Conservation (phyloP, 306 rosid genomes). For the Pyrus bretschneideri region DNA sequence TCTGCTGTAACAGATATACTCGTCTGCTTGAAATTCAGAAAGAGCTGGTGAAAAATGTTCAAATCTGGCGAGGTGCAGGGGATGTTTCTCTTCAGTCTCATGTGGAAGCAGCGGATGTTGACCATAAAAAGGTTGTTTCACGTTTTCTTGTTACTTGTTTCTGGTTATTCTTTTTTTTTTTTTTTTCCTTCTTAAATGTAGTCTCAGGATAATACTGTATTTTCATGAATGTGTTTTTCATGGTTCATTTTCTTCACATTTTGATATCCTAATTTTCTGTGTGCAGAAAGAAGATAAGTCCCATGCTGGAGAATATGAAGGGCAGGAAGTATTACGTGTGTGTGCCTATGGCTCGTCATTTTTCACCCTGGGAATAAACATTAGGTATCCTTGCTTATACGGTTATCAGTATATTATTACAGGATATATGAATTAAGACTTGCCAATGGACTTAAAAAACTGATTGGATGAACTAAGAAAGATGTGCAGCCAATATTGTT, state of each 20-base stretch:
- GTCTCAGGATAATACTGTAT: neutral
- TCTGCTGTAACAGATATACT: constrained; percentile 83
- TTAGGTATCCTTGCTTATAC: constrained; percentile 50
- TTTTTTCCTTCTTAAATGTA: neutral
- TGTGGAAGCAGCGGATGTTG: constrained; percentile 48
- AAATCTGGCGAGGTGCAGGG: constrained; percentile 56
- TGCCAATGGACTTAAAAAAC: neutral
- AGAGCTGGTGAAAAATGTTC: constrained; percentile 64
- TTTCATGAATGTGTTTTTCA: constrained; percentile 1
- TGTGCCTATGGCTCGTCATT: constrained; percentile 88
- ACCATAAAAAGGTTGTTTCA: constrained; percentile 51
- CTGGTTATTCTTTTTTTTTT: neutral
- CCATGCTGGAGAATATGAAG: constrained; percentile 49
- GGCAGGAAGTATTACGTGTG: constrained; percentile 68
- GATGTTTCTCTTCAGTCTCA: constrained; percentile 71
- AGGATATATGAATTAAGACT: neutral
- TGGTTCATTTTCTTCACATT: constrained; percentile 8
- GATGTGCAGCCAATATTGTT: neutral
- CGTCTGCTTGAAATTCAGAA: constrained; percentile 90
- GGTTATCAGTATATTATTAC: neutral
- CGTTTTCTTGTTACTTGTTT: neutral
- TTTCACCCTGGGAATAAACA: constrained; percentile 79
- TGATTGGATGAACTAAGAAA: neutral
- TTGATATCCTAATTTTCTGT: constrained; percentile 16
- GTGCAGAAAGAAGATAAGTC: constrained; percentile 57